Percentiles rank a stretch among this genome's conserved stretches.
Evolutionary conservation across 257 asterid genomes (phyloP).

Genomic region (Petunia axillaris): DNA sequence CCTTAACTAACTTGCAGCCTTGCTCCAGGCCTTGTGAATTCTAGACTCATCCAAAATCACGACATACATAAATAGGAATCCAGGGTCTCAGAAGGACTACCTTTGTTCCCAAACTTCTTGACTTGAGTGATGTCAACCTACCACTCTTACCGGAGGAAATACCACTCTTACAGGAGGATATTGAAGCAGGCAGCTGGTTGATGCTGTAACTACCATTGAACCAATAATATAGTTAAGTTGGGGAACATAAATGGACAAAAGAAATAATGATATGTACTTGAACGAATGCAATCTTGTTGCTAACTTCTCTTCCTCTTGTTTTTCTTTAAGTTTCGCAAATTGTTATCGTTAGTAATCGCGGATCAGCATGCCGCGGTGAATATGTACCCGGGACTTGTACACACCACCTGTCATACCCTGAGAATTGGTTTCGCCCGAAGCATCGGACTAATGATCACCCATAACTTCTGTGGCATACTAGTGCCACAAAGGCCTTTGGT

Average conservation of each 20-base stretch:
- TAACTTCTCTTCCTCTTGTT: conserved; percentile 77
- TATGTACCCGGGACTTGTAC: too few species aligned
- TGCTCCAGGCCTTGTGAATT: neutral
- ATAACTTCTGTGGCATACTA: too few species aligned
- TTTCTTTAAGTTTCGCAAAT: conserved; percentile 76
- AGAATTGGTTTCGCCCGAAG: too few species aligned
- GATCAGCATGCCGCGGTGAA: too few species aligned
- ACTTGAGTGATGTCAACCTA: conserved; percentile 58
- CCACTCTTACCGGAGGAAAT: conserved; percentile 36
- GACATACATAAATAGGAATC: neutral
- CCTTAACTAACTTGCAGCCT: conserved; percentile 7
- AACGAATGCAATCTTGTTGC: conserved; percentile 78
- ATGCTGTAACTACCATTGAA: conserved; percentile 58
- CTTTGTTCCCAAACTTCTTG: conserved; percentile 60
- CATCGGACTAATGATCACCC: too few species aligned
- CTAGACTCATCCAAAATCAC: neutral
- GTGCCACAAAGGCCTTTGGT: too few species aligned
- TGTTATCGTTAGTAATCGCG: conserved; percentile 27
- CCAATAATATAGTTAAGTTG: conserved; percentile 25
- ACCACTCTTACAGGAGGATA: neutral
- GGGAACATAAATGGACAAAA: neutral
- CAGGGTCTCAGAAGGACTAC: conserved; percentile 38
- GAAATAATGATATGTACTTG: conserved; percentile 48
- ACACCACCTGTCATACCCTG: too few species aligned
- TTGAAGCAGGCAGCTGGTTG: conserved; percentile 36